Conservation (phyloP, 2,329 filamentous ascomycete genomes). For the Talaromyces atroroseus region DNA sequence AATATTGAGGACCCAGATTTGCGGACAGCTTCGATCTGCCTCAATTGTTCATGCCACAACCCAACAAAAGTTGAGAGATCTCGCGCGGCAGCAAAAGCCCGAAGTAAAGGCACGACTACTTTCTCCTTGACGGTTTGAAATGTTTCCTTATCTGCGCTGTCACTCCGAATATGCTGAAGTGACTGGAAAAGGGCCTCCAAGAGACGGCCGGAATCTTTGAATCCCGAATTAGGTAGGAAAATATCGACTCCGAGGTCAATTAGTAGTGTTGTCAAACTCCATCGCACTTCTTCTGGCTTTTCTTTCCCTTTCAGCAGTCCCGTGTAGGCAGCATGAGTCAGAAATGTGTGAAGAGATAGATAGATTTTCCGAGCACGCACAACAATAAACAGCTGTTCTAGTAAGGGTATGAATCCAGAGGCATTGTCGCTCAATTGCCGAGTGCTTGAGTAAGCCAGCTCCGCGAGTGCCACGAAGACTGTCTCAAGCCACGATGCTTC, state of each 20-base stretch:
- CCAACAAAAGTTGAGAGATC: conserved; percentile 36
- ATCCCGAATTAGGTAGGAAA: conserved; percentile 40
- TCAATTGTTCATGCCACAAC: conserved; percentile 37
- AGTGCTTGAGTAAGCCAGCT: conserved; percentile 33
- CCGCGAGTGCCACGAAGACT: conserved; percentile 41
- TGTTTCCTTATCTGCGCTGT: conserved; percentile 14
- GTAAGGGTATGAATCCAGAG: conserved; percentile 26
- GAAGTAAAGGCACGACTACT: conserved; percentile 36
- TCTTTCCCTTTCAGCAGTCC: conserved; percentile 30
- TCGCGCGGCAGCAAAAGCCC: conserved; percentile 37
- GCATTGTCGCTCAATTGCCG: conserved; percentile 26
- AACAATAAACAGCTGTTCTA: conserved; percentile 37
- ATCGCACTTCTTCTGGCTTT: conserved; percentile 29
- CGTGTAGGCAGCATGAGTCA: conserved; percentile 38
- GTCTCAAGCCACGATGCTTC: conserved; percentile 48
- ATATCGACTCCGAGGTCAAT: conserved; percentile 39
- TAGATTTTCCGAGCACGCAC: conserved; percentile 34
- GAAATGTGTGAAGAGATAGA: conserved; percentile 36
- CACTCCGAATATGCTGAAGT: conserved; percentile 25
- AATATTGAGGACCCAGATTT: not conserved
- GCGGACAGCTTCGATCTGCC: conserved; percentile 31
- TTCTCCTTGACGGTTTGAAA: conserved; percentile 33
- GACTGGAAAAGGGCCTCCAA: conserved; percentile 32
- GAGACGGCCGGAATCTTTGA: conserved; percentile 31
- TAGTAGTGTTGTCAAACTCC: conserved; percentile 38